Evolutionary conservation across 495 filamentous ascomycete genomes (phyloP).

Genomic region (Aspergillus diversus): DNA sequence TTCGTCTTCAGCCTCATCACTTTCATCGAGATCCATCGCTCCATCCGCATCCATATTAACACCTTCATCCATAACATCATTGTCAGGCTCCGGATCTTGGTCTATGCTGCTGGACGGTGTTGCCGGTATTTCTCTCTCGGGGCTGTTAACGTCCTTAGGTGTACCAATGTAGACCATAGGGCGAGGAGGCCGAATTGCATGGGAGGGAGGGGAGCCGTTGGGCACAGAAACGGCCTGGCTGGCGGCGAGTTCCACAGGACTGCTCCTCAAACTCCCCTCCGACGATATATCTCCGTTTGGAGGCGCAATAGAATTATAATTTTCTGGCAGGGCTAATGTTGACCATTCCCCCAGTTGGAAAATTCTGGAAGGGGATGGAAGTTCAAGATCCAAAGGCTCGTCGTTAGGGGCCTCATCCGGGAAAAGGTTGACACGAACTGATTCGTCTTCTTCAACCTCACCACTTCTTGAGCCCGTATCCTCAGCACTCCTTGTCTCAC

Average conservation of each 20-base stretch:
- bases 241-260: too few relatives aligned
- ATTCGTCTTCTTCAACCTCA: conserved; percentile 6
- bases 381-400: neutral
- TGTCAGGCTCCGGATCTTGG: neutral
- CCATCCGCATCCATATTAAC: neutral
- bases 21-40: conserved; percentile 2
- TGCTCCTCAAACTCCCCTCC: too few relatives aligned
- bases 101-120: neutral
- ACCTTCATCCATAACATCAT: neutral
- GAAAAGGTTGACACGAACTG: conserved; percentile 2
- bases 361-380: neutral
- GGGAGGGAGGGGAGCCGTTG: too few relatives aligned
- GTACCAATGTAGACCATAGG: too few relatives aligned
- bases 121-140: neutral
- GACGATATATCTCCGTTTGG: too few relatives aligned
- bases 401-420: neutral
- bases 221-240: too few relatives aligned
- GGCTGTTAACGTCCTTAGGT: neutral
- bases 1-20: conserved; percentile 2
- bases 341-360: neutral
- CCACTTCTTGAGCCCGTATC: neutral
- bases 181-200: too few relatives aligned
- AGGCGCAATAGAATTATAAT: neutral
- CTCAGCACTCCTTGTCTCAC: neutral
- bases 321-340: neutral